Percentiles rank a stretch among this genome's conserved stretches.
Conservation (phyloP, 495 filamentous ascomycete genomes). For the Penicillium maclennaniae region DNA sequence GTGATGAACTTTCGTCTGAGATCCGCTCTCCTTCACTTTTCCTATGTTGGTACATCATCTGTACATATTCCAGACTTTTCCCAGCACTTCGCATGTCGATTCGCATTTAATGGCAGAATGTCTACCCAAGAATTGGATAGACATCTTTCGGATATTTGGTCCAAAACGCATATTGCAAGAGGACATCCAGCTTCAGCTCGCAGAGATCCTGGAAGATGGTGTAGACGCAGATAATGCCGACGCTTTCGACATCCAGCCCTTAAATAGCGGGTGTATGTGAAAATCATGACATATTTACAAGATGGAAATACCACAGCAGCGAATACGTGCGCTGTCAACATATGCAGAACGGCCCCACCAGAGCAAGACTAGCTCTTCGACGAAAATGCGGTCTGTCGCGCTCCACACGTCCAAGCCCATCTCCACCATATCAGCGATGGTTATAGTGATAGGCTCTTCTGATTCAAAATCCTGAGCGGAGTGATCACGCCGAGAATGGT, state of each 20-base stretch:
- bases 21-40: neutral
- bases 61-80: neutral
- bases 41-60: neutral
- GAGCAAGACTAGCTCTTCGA: constrained; percentile 58
- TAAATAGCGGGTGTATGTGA: neutral
- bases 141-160: neutral
- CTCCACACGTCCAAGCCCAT: constrained; percentile 92
- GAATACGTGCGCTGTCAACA: constrained; percentile 67
- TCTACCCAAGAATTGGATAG: neutral
- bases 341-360: constrained; percentile 70
- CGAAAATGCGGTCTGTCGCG: constrained; percentile 67
- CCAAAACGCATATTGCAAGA: neutral
- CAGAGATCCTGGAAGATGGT: neutral
- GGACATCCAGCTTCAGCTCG: neutral
- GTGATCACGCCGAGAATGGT: neutral
- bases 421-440: constrained; percentile 64
- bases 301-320: constrained; percentile 78
- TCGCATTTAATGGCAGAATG: neutral
- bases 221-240: neutral
- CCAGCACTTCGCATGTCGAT: neutral
- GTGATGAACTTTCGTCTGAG: neutral
- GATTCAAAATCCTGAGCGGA: constrained; percentile 1
- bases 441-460: constrained; percentile 50
- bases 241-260: neutral
- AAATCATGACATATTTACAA: constrained; percentile 43